Conservation (phyloP, 2,329 filamentous ascomycete species). For the Aspergillus alliaceus region DNA sequence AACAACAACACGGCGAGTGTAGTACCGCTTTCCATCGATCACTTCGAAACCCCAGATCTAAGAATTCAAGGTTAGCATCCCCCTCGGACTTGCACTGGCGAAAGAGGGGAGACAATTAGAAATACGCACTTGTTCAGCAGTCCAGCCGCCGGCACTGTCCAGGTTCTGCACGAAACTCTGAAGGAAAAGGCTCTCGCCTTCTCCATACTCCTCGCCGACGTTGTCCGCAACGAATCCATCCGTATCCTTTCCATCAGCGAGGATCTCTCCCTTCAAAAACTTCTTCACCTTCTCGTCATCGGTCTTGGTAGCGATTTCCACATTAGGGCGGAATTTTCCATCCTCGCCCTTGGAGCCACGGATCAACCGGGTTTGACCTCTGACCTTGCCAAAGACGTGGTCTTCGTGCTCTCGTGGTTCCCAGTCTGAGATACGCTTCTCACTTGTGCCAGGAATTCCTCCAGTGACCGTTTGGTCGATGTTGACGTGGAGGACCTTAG, state of each 20-base stretch:
- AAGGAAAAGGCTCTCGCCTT: slow-evolving; percentile 46
- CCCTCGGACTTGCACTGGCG: neutral
- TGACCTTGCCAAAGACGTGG: slow-evolving; percentile 74
- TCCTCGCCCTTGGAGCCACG: slow-evolving; percentile 36
- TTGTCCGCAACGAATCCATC: slow-evolving; percentile 61
- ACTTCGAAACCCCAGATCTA: slow-evolving; percentile 50
- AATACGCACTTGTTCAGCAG: slow-evolving; percentile 50
- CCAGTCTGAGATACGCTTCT: slow-evolving; percentile 60
- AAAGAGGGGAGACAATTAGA: neutral
- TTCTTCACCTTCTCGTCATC: slow-evolving; percentile 38
- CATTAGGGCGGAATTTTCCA: slow-evolving; percentile 34
- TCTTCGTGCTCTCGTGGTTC: slow-evolving; percentile 67
- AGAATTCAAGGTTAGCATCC: slow-evolving; percentile 7
- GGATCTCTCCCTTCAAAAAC: slow-evolving; percentile 42
- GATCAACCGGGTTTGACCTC: slow-evolving; percentile 59
- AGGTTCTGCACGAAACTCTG: slow-evolving; percentile 53
- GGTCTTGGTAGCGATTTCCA: slow-evolving; percentile 40
- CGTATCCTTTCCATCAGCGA: slow-evolving; percentile 57
- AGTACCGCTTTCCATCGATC: slow-evolving; percentile 40
- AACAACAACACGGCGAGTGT: slow-evolving; percentile 45
- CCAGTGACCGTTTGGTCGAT: slow-evolving; percentile 72
- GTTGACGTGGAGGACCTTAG: slow-evolving; percentile 61
- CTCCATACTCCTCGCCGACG: slow-evolving; percentile 42
- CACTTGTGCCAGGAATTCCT: slow-evolving; percentile 66
- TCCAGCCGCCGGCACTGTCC: slow-evolving; percentile 51